phyloP scores from a whole-genome alignment of 179 eudicot genomes.

The Dionaea muscipula region DNA sequence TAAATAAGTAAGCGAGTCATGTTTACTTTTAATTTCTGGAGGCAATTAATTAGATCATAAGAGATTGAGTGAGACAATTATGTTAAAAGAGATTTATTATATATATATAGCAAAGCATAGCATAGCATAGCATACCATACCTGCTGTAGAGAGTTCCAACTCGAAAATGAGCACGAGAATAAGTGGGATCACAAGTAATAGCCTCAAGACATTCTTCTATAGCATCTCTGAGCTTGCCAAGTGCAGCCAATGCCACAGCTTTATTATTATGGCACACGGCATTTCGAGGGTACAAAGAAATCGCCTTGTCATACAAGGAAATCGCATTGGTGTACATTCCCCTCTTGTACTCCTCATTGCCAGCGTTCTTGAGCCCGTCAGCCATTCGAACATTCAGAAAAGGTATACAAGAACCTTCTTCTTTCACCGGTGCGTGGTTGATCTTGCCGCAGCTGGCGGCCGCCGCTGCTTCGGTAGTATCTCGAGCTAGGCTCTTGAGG shows the following conservation, averaged over 20 bases:
- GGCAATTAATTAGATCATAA: no score
- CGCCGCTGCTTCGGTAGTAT: no score
- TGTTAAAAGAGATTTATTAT: no score
- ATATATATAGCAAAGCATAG: no score
- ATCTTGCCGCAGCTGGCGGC: neutral
- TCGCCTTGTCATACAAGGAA: conserved; percentile 27
- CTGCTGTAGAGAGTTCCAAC: conserved; percentile 34
- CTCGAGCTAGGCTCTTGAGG: neutral
- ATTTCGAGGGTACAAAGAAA: conserved; percentile 27
- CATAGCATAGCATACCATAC: no score
- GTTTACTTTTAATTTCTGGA: no score
- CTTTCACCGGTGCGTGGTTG: neutral
- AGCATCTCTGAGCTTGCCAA: conserved; percentile 33
- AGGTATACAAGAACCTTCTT: neutral
- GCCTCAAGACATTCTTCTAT: conserved; percentile 34
- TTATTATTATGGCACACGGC: conserved; percentile 29
- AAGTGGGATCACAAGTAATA: conserved; percentile 23
- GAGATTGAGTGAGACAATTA: no score
- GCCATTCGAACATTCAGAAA: conserved; percentile 1
- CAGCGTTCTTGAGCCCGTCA: conserved; percentile 46
- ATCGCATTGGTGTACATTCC: conserved; percentile 26
- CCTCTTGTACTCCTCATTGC: conserved; percentile 39
- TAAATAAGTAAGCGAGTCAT: no score
- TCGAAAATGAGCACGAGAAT: conserved; percentile 34
- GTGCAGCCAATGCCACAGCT: conserved; percentile 32